A percentile compares a stretch with the other conserved stretches of the same genome.
These are phyloP conservation scores for Hypoxylon fragiforme DNA, from an alignment of 495 filamentous ascomycete species.

Conservation along the genomic window DNA sequence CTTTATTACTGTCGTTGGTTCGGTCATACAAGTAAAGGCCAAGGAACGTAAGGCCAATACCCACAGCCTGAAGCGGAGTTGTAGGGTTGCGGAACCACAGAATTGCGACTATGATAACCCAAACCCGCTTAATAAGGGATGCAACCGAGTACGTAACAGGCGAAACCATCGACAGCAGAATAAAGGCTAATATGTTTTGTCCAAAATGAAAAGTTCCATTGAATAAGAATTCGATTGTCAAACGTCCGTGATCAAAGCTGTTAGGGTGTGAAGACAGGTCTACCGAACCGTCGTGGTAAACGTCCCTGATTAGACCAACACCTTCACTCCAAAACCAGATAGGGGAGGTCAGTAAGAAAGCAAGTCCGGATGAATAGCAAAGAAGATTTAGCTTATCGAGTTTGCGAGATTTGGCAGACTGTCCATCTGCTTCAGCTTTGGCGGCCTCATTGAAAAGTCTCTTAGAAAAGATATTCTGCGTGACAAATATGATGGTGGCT, in stretches of 20 bases:
- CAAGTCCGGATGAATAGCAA: conserved; percentile 91
- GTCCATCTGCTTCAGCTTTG: conserved; percentile 71
- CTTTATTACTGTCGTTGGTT: conserved; percentile 80
- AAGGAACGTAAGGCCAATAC: conserved; percentile 86
- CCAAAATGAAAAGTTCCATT: conserved; percentile 97
- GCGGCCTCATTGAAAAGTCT: conserved; percentile 97
- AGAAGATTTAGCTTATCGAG: conserved; percentile 96
- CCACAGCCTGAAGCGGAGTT: conserved; percentile 77
- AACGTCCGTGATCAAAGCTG: conserved; percentile 75
- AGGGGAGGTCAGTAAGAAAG: conserved; percentile 86
- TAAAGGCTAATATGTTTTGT: conserved; percentile 93
- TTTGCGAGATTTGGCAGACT: conserved; percentile 63
- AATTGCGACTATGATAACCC: conserved; percentile 93
- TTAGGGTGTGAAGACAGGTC: conserved; percentile 62
- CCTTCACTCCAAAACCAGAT: conserved; percentile 95
- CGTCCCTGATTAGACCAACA: conserved; percentile 70
- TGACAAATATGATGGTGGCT: conserved; percentile 91
- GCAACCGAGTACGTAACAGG: conserved; percentile 98
- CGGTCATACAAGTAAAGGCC: conserved; percentile 97
- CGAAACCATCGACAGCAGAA: conserved; percentile 86
- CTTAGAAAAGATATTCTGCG: conserved; percentile 98
- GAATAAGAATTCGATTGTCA: conserved; percentile 87
- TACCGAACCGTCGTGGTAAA: conserved; percentile 67
- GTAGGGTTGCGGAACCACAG: conserved; percentile 93
- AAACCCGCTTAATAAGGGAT: conserved; percentile 92